Base-by-base conservation (phyloP, 768 basidiomycete species). In the Hortiboletus campestris region DNA sequence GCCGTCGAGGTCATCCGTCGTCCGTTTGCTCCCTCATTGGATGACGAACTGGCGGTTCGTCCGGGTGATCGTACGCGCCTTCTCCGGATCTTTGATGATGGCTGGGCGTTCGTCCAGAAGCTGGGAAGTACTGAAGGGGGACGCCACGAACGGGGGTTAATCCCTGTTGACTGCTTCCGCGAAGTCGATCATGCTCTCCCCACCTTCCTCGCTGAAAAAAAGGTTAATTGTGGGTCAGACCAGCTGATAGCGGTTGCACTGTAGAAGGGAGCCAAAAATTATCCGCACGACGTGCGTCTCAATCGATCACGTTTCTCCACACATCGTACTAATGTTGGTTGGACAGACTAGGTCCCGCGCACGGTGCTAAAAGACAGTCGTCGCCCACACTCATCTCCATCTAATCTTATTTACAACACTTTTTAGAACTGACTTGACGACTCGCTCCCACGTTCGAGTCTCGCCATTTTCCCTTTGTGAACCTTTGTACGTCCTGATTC, bases 101-200 rank as follows among this genome's bases (percentile, higher is more conserved):
- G 87, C 1, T 90, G 88, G 88, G 81, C 81, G 7, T 68, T 80
- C 57, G 81, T 86, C 36, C 80, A 86, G 72, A 81, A 76, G 55
- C 49, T 78, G 11, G 57, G 55, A 2, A 16, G 43, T 8, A 38
- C 46, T 2, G 40, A 19, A 8, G 20, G 20, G 16, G 49, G 28
- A 12, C 29, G 32, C 55, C 56, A 40, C 29, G 65, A 63, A 4
- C 68, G 68, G 38, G 88, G 87, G 0, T 65, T 89, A 49, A 85
- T 89, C 44, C 88, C 88, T 6, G 72, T 88, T n/a, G 84, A 87
- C 60, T 89, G 86, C 66, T 74, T 89, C 66, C 74, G 84, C 29
- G 73, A 75, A 40, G 64, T 70, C 22, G 74, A 76, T 17, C 76
- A 82, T 64, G 71, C 76, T 22, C 68, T 83, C 32, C 75, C 80